These are phyloP conservation scores for Aspergillus bridgeri DNA, from an alignment of 495 filamentous ascomycete species.

Conservation along the genomic window DNA sequence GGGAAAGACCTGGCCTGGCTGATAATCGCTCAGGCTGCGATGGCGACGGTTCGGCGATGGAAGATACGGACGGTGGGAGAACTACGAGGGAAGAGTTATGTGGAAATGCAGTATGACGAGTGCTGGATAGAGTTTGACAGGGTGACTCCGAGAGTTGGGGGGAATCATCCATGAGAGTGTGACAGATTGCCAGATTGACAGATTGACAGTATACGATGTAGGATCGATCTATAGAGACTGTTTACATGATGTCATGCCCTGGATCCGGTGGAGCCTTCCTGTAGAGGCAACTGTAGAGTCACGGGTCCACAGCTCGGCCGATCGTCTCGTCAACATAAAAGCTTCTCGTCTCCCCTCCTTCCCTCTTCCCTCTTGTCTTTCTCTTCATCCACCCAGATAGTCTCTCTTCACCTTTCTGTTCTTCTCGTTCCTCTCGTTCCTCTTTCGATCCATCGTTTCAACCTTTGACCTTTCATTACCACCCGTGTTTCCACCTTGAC, in stretches of 20 bases:
- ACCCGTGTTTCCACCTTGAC: neutral
- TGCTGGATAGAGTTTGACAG: constrained; percentile 9
- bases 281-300: neutral
- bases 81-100: constrained; percentile 10
- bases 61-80: constrained; percentile 12
- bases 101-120: constrained; percentile 21
- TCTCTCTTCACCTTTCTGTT: neutral
- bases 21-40: constrained; percentile 12
- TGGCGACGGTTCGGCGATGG: constrained; percentile 12
- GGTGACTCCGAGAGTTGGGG: no score
- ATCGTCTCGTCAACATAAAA: neutral
- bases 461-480: neutral
- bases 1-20: constrained; percentile 20
- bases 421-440: no score
- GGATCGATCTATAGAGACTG: no score
- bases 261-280: neutral
- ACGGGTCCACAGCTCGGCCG: neutral
- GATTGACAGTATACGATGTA: no score
- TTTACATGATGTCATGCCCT: neutral
- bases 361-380: neutral
- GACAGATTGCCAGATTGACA: no score
- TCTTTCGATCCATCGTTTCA: neutral
- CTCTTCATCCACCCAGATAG: neutral
- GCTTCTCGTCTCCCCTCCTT: neutral
- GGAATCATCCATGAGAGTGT: no score